Conservation (phyloP, 2,329 filamentous ascomycete species). For the Pseudogymnoascus sp. region DNA sequence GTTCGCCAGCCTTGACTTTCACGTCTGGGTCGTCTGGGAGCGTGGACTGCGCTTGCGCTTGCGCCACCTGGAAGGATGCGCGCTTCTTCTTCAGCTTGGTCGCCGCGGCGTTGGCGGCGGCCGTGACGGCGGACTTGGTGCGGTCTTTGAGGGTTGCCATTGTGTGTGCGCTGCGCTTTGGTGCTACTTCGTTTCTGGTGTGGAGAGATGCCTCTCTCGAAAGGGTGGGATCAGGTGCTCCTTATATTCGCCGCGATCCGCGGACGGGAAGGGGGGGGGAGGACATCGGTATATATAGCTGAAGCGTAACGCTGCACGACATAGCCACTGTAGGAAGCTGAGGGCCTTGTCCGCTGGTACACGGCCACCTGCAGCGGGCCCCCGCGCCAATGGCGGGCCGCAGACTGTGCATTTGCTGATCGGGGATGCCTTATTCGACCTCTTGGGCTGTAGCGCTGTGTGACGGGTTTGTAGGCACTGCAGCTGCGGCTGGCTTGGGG, state of each 20-base stretch:
- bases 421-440: not conserved
- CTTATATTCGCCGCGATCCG: not conserved
- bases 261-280: not conserved
- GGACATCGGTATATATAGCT: slow-evolving; percentile 4
- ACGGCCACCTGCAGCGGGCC: not conserved
- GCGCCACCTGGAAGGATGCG: not conserved
- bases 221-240: not conserved
- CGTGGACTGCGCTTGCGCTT: not conserved
- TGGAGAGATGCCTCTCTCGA: not conserved
- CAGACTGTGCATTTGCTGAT: slow-evolving; percentile 1
- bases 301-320: not conserved
- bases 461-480: not conserved
- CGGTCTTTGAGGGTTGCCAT: slow-evolving; percentile 9
- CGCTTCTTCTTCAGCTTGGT: not conserved
- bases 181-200: not conserved
- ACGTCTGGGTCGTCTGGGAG: not conserved
- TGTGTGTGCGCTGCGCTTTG: not conserved
- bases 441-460: not conserved
- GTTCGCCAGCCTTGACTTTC: not conserved
- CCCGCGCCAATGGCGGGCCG: not conserved
- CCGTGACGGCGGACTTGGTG: not conserved
- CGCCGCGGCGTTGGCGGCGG: not conserved
- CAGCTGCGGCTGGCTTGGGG: not conserved
- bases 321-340: not conserved
- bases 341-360: not conserved